Conservation (phyloP, 2,329 filamentous ascomycete species). For the Alternaria alternata region DNA sequence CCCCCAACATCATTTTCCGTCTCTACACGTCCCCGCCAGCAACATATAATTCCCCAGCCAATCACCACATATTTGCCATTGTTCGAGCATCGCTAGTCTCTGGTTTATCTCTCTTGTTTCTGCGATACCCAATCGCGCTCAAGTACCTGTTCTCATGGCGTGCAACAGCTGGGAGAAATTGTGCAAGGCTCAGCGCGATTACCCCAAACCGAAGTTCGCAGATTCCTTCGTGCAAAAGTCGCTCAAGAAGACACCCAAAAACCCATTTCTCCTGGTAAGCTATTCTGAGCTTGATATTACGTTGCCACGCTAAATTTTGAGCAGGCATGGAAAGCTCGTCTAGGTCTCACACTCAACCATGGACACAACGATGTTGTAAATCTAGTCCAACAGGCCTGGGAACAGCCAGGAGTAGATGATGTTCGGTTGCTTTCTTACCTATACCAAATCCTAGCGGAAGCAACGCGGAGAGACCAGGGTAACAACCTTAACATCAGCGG, state of each 20-base stretch:
- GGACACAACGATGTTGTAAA: constrained; percentile 17
- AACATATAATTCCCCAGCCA: constrained; percentile 10
- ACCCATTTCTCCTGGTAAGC: constrained; percentile 47
- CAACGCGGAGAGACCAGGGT: constrained; percentile 17
- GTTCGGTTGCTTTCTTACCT: constrained; percentile 36
- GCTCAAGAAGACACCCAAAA: constrained; percentile 47
- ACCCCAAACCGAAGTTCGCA: constrained; percentile 47
- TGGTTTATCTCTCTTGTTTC: background rate
- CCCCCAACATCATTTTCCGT: constrained; percentile 18
- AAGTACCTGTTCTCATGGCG: constrained; percentile 34
- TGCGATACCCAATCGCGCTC: background rate
- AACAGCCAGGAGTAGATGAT: constrained; percentile 37
- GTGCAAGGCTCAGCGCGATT: constrained; percentile 41
- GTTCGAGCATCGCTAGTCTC: constrained; percentile 5
- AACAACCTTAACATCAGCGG: constrained; percentile 14
- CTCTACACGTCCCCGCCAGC: constrained; percentile 20
- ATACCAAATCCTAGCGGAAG: constrained; percentile 36
- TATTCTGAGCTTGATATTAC: background rate
- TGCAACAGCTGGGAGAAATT: constrained; percentile 48
- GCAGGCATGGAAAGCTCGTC: constrained; percentile 46
- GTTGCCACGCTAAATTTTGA: constrained; percentile 7
- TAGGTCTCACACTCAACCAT: constrained; percentile 29
- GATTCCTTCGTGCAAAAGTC: constrained; percentile 42
- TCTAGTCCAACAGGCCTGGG: constrained; percentile 27
- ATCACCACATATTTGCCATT: constrained; percentile 11